Conservation (phyloP, 2,329 filamentous ascomycete genomes). For the Alternaria sp. region DNA sequence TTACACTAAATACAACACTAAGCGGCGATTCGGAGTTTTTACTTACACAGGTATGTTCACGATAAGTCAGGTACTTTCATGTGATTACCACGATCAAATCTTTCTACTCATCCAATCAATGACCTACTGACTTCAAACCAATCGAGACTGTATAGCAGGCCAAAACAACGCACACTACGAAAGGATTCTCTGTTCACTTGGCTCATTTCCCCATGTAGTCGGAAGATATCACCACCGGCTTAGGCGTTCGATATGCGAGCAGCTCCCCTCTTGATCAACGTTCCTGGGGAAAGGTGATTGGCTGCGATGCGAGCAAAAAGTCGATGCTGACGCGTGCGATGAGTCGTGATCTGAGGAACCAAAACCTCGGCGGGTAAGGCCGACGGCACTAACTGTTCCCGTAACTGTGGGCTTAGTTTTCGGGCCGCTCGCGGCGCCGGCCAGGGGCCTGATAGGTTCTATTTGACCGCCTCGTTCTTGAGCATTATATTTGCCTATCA, state of each 20-base stretch:
- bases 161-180: background rate
- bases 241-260: background rate
- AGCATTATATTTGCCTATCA: background rate
- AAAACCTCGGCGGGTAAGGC: conserved; percentile 1
- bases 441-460: background rate
- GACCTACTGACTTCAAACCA: background rate
- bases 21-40: background rate
- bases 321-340: conserved; percentile 8
- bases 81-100: background rate
- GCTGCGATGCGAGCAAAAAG: background rate
- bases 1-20: background rate
- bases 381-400: conserved; percentile 5
- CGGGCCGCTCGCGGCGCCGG: conserved; percentile 5
- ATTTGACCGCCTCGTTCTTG: background rate
- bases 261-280: background rate
- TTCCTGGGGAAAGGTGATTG: background rate
- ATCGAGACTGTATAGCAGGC: background rate
- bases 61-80: background rate
- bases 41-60: background rate
- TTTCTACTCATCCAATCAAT: background rate
- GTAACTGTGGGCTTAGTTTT: conserved; percentile 2
- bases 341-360: background rate
- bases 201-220: background rate
- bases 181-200: background rate
- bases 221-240: background rate